Evolutionary conservation across 75 land plant genomes (phyloP).

Genomic region (Larix kaempferi): DNA sequence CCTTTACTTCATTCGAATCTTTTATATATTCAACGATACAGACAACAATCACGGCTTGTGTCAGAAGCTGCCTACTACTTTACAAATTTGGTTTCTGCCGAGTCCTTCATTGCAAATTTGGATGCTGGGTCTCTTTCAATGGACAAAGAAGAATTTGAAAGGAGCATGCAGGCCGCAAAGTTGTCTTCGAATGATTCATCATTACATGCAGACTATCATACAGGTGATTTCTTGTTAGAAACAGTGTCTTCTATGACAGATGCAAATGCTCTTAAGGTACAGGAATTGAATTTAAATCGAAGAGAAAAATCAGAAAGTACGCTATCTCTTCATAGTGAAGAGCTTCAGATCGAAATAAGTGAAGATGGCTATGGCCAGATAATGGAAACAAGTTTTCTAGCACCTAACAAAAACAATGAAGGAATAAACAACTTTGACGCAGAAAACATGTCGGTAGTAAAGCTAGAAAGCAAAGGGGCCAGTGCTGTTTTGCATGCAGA

Average conservation of each 20-base stretch:
- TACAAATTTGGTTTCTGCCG: slow-evolving; percentile 91
- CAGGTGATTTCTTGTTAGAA: slow-evolving; percentile 2
- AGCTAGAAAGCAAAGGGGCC: slow-evolving; percentile 59
- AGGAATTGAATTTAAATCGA: slow-evolving; percentile 9
- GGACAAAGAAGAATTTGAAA: slow-evolving; percentile 86
- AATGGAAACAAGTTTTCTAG: slow-evolving; percentile 7
- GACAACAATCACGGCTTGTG: slow-evolving; percentile 80
- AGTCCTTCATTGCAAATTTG: slow-evolving; percentile 78
- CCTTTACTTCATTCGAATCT: slow-evolving; percentile 96
- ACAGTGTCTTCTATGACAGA: slow-evolving; percentile 6
- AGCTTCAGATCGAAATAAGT: not conserved
- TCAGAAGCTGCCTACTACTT: slow-evolving; percentile 92
- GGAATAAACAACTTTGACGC: slow-evolving; percentile 5
- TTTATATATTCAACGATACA: slow-evolving; percentile 78
- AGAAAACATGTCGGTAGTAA: slow-evolving; percentile 32
- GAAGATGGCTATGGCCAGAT: slow-evolving; percentile 3
- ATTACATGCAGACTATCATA: slow-evolving; percentile 9
- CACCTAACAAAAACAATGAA: slow-evolving; percentile 3
- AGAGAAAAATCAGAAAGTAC: not conserved
- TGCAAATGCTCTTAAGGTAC: slow-evolving; percentile 10
- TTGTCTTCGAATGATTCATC: slow-evolving; percentile 26
- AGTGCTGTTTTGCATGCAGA: slow-evolving; percentile 65
- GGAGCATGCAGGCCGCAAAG: slow-evolving; percentile 74
- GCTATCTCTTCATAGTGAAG: not conserved
- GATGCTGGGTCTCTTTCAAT: slow-evolving; percentile 90